Base-by-base conservation (phyloP, 1,284 basidiomycete species). In the Austroboletus novae-zelandiae region DNA sequence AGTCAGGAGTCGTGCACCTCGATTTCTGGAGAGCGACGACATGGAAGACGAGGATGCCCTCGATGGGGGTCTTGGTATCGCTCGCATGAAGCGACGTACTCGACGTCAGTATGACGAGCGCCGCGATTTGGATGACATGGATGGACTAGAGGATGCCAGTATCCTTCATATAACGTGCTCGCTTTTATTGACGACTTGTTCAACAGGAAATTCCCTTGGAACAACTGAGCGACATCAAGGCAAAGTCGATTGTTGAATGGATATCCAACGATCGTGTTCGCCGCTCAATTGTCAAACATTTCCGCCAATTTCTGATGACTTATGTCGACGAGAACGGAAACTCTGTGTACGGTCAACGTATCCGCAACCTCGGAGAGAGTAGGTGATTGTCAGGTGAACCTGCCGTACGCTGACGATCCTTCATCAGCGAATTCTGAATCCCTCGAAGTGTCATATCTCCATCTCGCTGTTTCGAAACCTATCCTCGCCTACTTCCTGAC, bases 401-500 rank as follows among this genome's bases (percentile, higher is more conserved):
- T 43, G 9, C 15, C 14, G 2, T 23, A 31, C 43, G 3, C 55
- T 70, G 40, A 59, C 51, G 40, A 39, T 11, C 15, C 47, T 46
- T n/a, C 42, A 20, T 6, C 55, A 96, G 94, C 88, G 66, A 99
- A 99, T 72, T 86, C 94, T 31, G 97, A 99, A 72, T 98, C 95
- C 2, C 83, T 99, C 52, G 96, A 99, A 70, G 89, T 99, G 17
- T 98, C 94, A 0, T 99, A 95, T 70, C 79, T 93, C 17, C 94
- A 99, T 65, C 82, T 99, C 15, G 87, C 91, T 1, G 75, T 87
- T 52, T 89, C 92, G 18, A 97, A 97, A 61, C 91, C 96, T 11
- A 94, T 98, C 58, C 79, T 99, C 27, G 95, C 96, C 31, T 99
- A 96, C 70, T 99, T 99, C 76, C 79, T 99, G 41, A 93, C 91